Evolutionary conservation across 306 rosid species (phyloP), one percentile per base, ranked within the genome.

Genomic region (Arachis stenosperma): DNA sequence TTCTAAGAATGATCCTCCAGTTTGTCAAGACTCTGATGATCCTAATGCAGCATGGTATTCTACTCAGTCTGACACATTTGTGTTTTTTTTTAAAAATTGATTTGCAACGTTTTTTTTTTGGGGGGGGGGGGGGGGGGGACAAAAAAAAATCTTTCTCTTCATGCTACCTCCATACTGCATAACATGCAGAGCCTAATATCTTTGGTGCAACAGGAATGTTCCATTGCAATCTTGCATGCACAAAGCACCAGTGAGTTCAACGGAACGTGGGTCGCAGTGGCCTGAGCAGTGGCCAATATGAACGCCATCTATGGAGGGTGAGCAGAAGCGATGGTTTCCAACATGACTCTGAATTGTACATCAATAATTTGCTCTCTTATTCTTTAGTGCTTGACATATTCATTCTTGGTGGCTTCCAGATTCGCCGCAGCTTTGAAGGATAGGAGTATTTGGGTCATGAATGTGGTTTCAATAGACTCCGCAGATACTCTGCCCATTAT

Each of bases 211-310:
- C 85, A 95, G 99, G 99, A 83, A 87, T 51, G 81, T 95, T 77
- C 78, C 96, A 56, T 80, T 95, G 69, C 82, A 91, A 80, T 90
- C 99, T 30, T 95, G 99, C 89, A 70, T 95, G 83, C 99, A 95
- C 88, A 88, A 88, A 83, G 90, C 78, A 46, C 94, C 99, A 6
- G 79, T 75, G 67, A 79, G 84, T 72, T 78, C 84, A 66, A 67
- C 64, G 9, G 90, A 81, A 40, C 93, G 97, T 48, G 98, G 98
- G 61, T 88, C 93, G 58, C 81, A 91, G 61, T 95, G 91, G 98
- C 99, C 99, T 0, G 92, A 71, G 79, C 87, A 83, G 81, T 95
- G 99, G 99, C 96, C 97, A 17, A 94, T 88, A 94, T 94, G 98
- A 91, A 83, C 63, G 65, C 99, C 53, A 68, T 91, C 66, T 94